A percentile compares a stretch with the other conserved stretches of the same genome.
Evolutionary conservation across 2,329 filamentous ascomycete species (phyloP).

Genomic region (Coleophoma eucalyptorum): DNA sequence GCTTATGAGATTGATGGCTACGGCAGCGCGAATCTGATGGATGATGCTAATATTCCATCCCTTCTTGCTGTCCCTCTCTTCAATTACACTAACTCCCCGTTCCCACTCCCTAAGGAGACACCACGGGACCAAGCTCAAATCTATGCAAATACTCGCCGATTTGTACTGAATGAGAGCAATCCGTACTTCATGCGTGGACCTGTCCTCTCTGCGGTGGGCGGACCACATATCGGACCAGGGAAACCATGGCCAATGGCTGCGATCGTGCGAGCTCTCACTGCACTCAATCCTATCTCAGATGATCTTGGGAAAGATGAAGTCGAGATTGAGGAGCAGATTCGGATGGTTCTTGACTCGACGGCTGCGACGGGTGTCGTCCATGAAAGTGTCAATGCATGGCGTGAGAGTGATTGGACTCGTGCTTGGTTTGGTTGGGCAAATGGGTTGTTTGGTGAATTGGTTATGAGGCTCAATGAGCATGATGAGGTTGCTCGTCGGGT

Average conservation of each 20-base stretch:
- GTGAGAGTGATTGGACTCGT: constrained; percentile 31
- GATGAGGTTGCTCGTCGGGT: constrained; percentile 1
- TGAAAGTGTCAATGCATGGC: constrained; percentile 38
- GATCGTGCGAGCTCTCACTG: constrained; percentile 46
- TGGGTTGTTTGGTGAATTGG: constrained; percentile 71
- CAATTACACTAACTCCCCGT: constrained; percentile 39
- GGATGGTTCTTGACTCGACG: constrained; percentile 18
- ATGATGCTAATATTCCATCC: constrained; percentile 69
- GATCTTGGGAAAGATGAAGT: constrained; percentile 6
- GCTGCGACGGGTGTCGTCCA: constrained; percentile 36
- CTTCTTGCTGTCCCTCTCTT: constrained; percentile 62
- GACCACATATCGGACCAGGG: constrained; percentile 58
- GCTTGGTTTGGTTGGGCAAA: constrained; percentile 76
- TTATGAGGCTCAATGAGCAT: constrained; percentile 17
- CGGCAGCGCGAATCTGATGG: constrained; percentile 52
- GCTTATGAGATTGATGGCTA: constrained; percentile 76
- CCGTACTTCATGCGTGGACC: constrained; percentile 62
- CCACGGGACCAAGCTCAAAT: constrained; percentile 52
- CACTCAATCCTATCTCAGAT: constrained; percentile 19
- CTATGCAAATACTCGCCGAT: constrained; percentile 76
- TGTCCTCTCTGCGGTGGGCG: constrained; percentile 66
- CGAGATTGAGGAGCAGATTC: constrained; percentile 25
- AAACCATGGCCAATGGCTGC: constrained; percentile 52
- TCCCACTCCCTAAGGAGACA: constrained; percentile 14
- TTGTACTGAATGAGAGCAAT: constrained; percentile 73